Evolutionary conservation across 2,329 filamentous ascomycete genomes (phyloP), one percentile per base, ranked within the genome.

Genomic region (Fusarium agapanthi): DNA sequence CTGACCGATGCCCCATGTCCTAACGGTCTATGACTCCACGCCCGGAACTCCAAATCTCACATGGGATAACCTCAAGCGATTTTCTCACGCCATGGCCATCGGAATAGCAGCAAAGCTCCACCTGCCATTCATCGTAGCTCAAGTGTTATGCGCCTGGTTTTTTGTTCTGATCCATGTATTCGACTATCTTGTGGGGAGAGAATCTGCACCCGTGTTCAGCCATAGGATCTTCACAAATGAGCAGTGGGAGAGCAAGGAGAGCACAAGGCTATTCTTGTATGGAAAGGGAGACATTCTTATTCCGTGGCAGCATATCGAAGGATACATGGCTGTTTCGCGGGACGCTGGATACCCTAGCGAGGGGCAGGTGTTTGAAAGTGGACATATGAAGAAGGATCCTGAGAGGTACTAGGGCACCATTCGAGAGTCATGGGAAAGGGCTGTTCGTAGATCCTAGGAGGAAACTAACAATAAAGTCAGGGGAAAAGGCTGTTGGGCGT

Each of bases 1-100:
- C 8, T 22, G 14, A 0, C 63, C 65, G 6, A 53, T 67, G 54
- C 63, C 65, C 0, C 65, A 67, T 28, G 8, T 5, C 1, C 38
- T 67, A 1, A 61, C 54, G 0, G 63, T 67, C 0, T 67, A 61
- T 16, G 65, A 67, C 41, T 67, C 65, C 0, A 37, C 54, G 1
- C 65, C 65, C 1, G 45, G 65, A 1, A 50, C 48, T 4, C 28
- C 63, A 1, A 11, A 51, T 14, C 40, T 60, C 0, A 61, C 35
- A 0, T 67, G 65, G 65, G 41, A 24, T 1, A 67, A 67, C 5
- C 45, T 67, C 5, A 67, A 48, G 4, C 30, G 65, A 24, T 67
- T 64, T 32, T 67, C 65, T 13, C 24, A 34, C 4, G 65, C 65
- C 3, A 67, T 67, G 65, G 65, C 65, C 0, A 30, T 67, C 7